Evolutionary conservation across 176 grass and related monocot species (phyloP).

Genomic region (Cenchrus purpureus): DNA sequence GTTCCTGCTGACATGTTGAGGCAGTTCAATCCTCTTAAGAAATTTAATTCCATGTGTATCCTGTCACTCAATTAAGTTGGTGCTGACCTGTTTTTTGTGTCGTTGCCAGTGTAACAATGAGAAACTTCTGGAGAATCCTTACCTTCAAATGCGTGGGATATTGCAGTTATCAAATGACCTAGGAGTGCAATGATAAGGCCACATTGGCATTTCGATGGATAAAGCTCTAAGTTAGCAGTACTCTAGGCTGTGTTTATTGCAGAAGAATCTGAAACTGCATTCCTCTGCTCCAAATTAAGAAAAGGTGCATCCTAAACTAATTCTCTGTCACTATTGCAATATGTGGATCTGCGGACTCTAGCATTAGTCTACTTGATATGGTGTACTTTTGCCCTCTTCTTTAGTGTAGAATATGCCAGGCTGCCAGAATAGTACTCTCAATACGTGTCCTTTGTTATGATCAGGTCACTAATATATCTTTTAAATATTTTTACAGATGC

Average conservation of each 20-base stretch:
- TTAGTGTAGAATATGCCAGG: not conserved
- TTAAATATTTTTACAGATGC: conserved; percentile 48
- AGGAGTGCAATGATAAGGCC: conserved; percentile 63
- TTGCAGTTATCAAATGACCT: conserved; percentile 88
- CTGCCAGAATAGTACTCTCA: not conserved
- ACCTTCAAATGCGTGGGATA: conserved; percentile 99
- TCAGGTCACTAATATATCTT: conserved; percentile 2
- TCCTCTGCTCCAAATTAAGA: conserved; percentile 39
- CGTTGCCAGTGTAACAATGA: conserved; percentile 89
- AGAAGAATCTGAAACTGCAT: conserved; percentile 38
- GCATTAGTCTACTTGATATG: conserved; percentile 14
- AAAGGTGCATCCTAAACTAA: conserved; percentile 33
- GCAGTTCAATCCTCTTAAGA: not conserved
- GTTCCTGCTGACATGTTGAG: conserved; percentile 30
- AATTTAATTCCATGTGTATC: conserved; percentile 18
- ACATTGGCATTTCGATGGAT: conserved; percentile 35
- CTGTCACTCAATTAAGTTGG: conserved; percentile 15
- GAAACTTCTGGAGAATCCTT: conserved; percentile 99
- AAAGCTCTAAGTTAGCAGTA: conserved; percentile 37
- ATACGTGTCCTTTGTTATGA: not conserved
- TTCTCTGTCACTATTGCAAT: not conserved
- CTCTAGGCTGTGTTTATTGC: conserved; percentile 44
- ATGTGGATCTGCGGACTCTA: not conserved
- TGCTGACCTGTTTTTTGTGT: conserved; percentile 33
- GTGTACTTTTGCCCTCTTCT: not conserved